Evolutionary conservation across 2,329 filamentous ascomycete species (phyloP), one percentile per base, ranked within the genome.

Genomic region (Fusarium vanettenii): DNA sequence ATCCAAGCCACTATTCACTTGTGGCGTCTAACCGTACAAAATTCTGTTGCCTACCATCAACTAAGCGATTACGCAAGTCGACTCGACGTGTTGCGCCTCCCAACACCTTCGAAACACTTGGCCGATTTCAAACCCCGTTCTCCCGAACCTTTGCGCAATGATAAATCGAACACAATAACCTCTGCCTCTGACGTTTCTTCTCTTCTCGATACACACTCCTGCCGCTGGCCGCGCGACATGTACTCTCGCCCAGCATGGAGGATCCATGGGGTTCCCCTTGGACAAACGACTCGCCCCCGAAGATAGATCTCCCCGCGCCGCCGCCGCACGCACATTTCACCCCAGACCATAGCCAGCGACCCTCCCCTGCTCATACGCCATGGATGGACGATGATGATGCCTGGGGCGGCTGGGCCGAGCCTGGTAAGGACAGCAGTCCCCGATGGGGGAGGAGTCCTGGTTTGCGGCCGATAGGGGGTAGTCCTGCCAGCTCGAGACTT

Each of bases 201-300:
- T n/a, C 27, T 64, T n/a, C 27, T 64, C 65, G 33, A 43, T 37
- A 48, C 48, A 48, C 25, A 29, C 50, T 64, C 65, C 62, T 61
- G 35, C 64, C 48, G 70, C 70, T 48, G 70, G 69, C 71, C 67
- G 71, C 79, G 74, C 81, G 81, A 80, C 78, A 82, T 81, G 82
- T 80, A 41, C 75, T 72, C 74, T 77, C 78, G 79, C 75, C 73
- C 80, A 83, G 79, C 73, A 91, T 91, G 89, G 89, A 91, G 81
- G 88, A 91, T 88, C 89, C 89, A 78, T 91, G 89, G 89, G 87
- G 87, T 82, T 90, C 89, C 76, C 89, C 89, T 82, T 91, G 89
- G 89, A 85, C 87, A 69, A 84, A 74, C 73, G 69, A 81, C 60
- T 70, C 78, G 67, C 76, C 80, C 16, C 83, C 79, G 81, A 87